These are phyloP conservation scores for Colletotrichum gloeosporioides DNA, from an alignment of 2,329 filamentous ascomycete species.

Conservation along the genomic window DNA sequence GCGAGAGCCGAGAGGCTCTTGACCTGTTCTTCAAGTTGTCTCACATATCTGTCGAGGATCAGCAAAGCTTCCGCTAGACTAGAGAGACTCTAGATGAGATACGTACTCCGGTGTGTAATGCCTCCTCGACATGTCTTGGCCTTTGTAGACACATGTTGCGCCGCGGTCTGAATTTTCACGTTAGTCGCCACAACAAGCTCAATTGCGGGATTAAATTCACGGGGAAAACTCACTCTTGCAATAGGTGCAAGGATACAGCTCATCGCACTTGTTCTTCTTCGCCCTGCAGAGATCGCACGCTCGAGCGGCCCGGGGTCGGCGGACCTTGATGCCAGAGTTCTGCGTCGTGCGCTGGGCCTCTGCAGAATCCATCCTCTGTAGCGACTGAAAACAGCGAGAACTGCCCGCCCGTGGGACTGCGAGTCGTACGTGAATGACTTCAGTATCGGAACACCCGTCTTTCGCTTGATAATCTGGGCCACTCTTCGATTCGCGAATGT, in stretches of 20 bases:
- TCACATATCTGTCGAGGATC: slow-evolving; percentile 25
- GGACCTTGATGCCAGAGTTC: slow-evolving; percentile 21
- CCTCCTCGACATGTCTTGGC: slow-evolving; percentile 26
- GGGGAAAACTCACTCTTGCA: slow-evolving; percentile 41
- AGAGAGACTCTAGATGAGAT: neutral
- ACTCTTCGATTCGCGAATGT: neutral
- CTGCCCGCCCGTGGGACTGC: neutral
- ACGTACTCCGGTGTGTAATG: slow-evolving; percentile 28
- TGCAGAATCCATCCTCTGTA: neutral
- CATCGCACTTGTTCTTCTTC: slow-evolving; percentile 20
- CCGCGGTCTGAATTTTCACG: slow-evolving; percentile 17
- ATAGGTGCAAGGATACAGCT: slow-evolving; percentile 38
- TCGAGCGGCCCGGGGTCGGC: slow-evolving; percentile 15
- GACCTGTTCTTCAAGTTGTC: slow-evolving; percentile 26
- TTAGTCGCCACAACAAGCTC: neutral
- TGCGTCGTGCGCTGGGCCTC: slow-evolving; percentile 14
- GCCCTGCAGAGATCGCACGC: slow-evolving; percentile 15
- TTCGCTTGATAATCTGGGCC: neutral
- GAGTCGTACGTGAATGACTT: neutral
- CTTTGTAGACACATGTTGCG: slow-evolving; percentile 32
- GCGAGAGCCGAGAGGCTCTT: slow-evolving; percentile 22
- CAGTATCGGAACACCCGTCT: neutral
- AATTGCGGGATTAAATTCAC: neutral
- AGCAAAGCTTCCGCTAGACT: neutral
- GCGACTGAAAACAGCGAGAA: neutral